phyloP scores from a whole-genome alignment of 2,329 filamentous ascomycete genomes.

The Venturiaceae sp. region DNA sequence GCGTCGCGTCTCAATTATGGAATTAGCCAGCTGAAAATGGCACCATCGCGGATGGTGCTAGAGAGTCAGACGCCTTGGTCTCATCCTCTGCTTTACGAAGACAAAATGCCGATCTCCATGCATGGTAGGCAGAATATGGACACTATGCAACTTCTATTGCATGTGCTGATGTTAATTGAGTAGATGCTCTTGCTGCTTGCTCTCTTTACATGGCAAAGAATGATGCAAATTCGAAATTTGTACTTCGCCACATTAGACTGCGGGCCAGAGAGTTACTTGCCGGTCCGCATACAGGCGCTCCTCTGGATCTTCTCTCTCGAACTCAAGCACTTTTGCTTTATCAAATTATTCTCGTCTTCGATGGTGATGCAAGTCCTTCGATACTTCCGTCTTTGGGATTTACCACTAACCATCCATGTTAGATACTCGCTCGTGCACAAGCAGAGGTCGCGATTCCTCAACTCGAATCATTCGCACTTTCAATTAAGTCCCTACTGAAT shows the following conservation, averaged over 20 bases:
- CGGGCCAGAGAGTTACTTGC: slow-evolving; percentile 34
- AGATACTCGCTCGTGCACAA: slow-evolving; percentile 14
- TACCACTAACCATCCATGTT: not conserved
- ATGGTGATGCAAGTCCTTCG: slow-evolving; percentile 13
- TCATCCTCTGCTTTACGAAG: slow-evolving; percentile 41
- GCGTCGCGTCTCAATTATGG: slow-evolving; percentile 16
- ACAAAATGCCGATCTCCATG: slow-evolving; percentile 40
- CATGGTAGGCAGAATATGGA: slow-evolving; percentile 30
- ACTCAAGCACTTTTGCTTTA: slow-evolving; percentile 22
- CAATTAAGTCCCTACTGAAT: slow-evolving; percentile 9
- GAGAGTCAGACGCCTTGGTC: slow-evolving; percentile 44
- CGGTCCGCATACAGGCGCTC: slow-evolving; percentile 9
- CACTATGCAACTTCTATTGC: not conserved
- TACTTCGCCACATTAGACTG: slow-evolving; percentile 39
- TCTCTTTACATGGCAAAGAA: slow-evolving; percentile 44
- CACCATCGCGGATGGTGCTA: slow-evolving; percentile 32
- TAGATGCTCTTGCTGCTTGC: slow-evolving; percentile 44
- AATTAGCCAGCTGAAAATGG: slow-evolving; percentile 18
- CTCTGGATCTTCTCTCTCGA: slow-evolving; percentile 17
- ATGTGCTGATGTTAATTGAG: not conserved
- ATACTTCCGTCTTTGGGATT: not conserved
- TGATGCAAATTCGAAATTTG: slow-evolving; percentile 34
- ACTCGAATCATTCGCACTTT: slow-evolving; percentile 12
- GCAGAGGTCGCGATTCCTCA: slow-evolving; percentile 13
- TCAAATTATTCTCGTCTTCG: slow-evolving; percentile 18